Evolutionary conservation across 345 rosid species (phyloP).

Genomic region (Eutrema heterophyllum): DNA sequence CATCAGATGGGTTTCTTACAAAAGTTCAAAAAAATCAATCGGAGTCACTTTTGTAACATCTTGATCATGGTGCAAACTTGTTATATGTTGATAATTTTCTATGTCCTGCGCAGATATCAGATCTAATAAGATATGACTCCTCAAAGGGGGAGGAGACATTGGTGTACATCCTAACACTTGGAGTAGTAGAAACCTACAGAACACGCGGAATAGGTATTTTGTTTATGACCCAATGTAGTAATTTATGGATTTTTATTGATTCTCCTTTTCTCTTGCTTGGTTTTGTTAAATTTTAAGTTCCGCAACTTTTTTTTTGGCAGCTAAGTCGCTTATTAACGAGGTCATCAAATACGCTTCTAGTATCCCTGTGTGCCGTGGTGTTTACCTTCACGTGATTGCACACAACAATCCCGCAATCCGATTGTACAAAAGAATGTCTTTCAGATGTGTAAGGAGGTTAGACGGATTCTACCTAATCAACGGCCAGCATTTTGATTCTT

Average conservation of each 20-base stretch:
- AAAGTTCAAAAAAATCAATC: background rate
- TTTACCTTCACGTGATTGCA: conserved; percentile 92
- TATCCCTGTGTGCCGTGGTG: conserved; percentile 65
- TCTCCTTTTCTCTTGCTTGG: conserved; percentile 9
- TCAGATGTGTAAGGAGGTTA: conserved; percentile 66
- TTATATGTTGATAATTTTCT: background rate
- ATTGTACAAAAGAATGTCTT: conserved; percentile 83
- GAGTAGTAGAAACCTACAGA: conserved; percentile 77
- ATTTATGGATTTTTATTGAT: background rate
- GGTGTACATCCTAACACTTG: conserved; percentile 83
- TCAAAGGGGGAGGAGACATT: conserved; percentile 68
- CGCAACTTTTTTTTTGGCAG: conserved; percentile 39
- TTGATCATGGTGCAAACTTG: background rate
- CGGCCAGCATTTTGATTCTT: conserved; percentile 80
- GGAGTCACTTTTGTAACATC: background rate
- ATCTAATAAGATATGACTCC: conserved; percentile 66
- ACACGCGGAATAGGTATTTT: conserved; percentile 75
- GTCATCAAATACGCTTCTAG: conserved; percentile 71
- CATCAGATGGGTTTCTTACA: background rate
- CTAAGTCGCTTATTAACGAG: conserved; percentile 66
- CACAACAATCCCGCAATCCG: conserved; percentile 83
- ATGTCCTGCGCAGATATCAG: conserved; percentile 59
- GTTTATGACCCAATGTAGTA: background rate
- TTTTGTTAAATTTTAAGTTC: conserved; percentile 1
- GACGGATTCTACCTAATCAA: conserved; percentile 72